Percentiles rank a stretch among this genome's conserved stretches.
Conservation (phyloP, 768 basidiomycete species). For the Postia placenta region DNA sequence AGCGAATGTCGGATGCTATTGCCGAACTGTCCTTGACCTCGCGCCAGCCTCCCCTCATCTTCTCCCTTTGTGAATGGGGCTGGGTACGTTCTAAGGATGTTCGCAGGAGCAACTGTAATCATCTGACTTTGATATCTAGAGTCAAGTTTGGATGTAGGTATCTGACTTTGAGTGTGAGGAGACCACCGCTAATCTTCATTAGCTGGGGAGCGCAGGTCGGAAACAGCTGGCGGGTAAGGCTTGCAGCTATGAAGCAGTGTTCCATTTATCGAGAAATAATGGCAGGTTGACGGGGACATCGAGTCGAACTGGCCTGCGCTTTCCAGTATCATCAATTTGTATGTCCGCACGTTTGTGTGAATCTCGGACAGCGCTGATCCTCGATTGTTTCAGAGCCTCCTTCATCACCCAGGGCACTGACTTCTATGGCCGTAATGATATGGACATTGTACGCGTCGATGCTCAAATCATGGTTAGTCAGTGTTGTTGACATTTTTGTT, state of each 20-base stretch:
- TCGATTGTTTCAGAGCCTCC: constrained; percentile 43
- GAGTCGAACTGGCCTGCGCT: constrained; percentile 41
- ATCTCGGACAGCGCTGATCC: not conserved
- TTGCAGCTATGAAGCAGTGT: too few species aligned
- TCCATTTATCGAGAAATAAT: not conserved
- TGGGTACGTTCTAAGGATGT: constrained; percentile 31
- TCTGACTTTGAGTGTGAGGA: not conserved
- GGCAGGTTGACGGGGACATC: constrained; percentile 4
- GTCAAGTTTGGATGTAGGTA: constrained; percentile 8
- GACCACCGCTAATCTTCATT: not conserved
- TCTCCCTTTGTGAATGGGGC: constrained; percentile 68
- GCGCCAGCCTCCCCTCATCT: constrained; percentile 47
- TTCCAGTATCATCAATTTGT: constrained; percentile 51
- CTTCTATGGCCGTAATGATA: constrained; percentile 65
- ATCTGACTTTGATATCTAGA: not conserved
- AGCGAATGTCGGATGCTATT: constrained; percentile 57
- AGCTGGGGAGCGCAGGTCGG: constrained; percentile 6
- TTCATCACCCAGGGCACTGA: constrained; percentile 57
- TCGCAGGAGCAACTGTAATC: not conserved
- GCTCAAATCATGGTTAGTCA: not conserved
- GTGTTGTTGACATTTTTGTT: not conserved
- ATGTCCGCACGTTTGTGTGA: not conserved
- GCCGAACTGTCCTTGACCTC: constrained; percentile 37
- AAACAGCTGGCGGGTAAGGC: constrained; percentile 6
- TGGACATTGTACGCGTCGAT: constrained; percentile 49